Evolutionary conservation across 179 eudicot genomes (phyloP), one percentile per base, ranked within the genome.

Genomic region (Beta corolliflora): DNA sequence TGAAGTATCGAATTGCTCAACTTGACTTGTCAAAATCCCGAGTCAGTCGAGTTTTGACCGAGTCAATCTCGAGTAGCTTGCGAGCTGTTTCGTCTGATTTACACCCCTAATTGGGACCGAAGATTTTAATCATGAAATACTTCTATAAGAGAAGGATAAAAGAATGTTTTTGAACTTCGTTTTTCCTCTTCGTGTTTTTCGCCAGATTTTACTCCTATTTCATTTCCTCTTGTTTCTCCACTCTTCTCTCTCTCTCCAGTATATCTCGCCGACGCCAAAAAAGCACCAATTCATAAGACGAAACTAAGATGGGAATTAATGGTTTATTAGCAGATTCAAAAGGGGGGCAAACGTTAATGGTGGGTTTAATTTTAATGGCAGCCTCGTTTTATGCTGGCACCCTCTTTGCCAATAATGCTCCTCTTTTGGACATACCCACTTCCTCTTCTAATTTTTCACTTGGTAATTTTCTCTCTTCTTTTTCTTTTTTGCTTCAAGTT

Each of bases 361-460:
- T 91, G 58, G 85, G 88, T 70, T 88, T 95, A 18, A 81, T 93
- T 63, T 73, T 95, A 29, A 93, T 91, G 86, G 89, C 88, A 0
- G 91, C 88, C 29, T 91, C 95, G 1, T 95, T 95, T 77, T 93
- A 89, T 82, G 86, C 90, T 14, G 97, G 97, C 73, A 93, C 93
- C 15, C 91, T 95, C 69, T 93, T 90, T 63, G 80, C 80, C 80
- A 81, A 59, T 69, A 88, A 82, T 78, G 86, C 88, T 53, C 80
- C 91, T 44, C 52, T 85, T 76, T 54, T 82, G 18, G 75, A 81
- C 67, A 74, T 79, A n/a, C 44, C 88, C 5, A 81, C 72, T 21
- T 63, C 84, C 52, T 54, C 85, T 79, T 77, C 79, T 54, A 75
- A 71, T 83, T 82, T 83, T 12, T 83, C 92, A 54, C 63, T 78